These are phyloP conservation scores for Sporothrix schenckii DNA, from an alignment of 2,329 filamentous ascomycete genomes.

Conservation along the genomic window DNA sequence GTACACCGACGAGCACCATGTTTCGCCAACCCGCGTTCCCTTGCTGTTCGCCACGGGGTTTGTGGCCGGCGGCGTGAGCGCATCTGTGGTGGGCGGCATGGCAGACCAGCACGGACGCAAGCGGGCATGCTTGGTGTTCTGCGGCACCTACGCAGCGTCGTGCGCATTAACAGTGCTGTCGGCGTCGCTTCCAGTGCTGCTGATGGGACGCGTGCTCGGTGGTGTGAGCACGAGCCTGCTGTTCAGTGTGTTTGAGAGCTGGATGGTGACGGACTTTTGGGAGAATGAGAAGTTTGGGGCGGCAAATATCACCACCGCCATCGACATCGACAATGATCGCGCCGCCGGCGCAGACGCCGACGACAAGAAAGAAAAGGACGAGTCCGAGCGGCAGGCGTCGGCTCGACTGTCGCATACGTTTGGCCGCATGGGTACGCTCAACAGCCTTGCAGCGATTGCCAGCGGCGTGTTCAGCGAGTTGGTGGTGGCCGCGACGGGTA, in stretches of 20 bases:
- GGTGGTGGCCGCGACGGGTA: constrained; percentile 51
- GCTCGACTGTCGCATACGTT: constrained; percentile 53
- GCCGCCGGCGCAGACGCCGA: neutral
- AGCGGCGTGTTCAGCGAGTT: constrained; percentile 57
- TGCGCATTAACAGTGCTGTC: constrained; percentile 48
- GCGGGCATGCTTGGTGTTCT: constrained; percentile 58
- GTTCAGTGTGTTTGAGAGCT: constrained; percentile 63
- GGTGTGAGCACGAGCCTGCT: constrained; percentile 60
- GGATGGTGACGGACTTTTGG: constrained; percentile 62
- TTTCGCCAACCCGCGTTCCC: constrained; percentile 42
- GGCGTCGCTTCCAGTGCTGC: constrained; percentile 48
- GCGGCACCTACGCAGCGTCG: constrained; percentile 55
- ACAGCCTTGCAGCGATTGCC: constrained; percentile 58
- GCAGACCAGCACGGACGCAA: constrained; percentile 57
- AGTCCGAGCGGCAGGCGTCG: constrained; percentile 41
- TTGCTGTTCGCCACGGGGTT: constrained; percentile 51
- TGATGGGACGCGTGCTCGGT: constrained; percentile 57
- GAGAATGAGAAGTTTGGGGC: constrained; percentile 43
- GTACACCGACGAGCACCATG: constrained; percentile 43
- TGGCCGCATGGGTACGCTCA: constrained; percentile 55
- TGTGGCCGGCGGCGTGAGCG: constrained; percentile 49
- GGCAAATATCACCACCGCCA: constrained; percentile 33
- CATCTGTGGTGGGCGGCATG: constrained; percentile 52
- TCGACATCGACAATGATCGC: neutral
- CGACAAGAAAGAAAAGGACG: constrained; percentile 31